Base-by-base conservation (phyloP, 2,329 filamentous ascomycete genomes). In the Thelonectria blattea region DNA sequence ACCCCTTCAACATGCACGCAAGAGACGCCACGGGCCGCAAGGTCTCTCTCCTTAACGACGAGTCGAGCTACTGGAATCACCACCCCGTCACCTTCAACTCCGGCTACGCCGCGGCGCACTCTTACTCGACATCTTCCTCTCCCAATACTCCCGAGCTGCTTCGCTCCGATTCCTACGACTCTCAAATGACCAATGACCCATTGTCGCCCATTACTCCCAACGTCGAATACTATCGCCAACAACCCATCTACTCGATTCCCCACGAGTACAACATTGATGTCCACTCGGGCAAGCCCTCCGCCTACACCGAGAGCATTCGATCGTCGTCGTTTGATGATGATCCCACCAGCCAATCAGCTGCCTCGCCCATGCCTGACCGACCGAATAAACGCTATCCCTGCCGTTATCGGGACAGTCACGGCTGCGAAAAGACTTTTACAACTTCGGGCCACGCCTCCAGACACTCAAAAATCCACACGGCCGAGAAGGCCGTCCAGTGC, bases 391-490 rank as follows among this genome's bases (percentile, higher is more conserved):
- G 88, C 59, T 92, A 91, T 69, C 89, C 89, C 2, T 93, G 90
- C 74, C 88, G 89, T 22, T 89, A 89, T 72, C 85, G 88, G 34
- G 89, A 92, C 64, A 84, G 83, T 52, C 89, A 87, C 68, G 85
- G 86, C 42, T 94, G 91, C 78, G 85, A 85, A 69, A 91, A 92
- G 79, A 91, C 87, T 11, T 94, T 94, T 73, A 93, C 91, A 60
- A 94, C 91, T 3, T 93, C 91, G 0, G 91, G 91, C 45, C 91
- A 94, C 70, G 90, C 91, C n/a, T 92, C 91, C 45, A 88, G 91
- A 42, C 91, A 94, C 74, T 91, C 90, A 61, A 93, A 93, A 76
- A 93, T 92, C 71, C 91, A 94, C 79, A 92, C 89, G 1, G 89
- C 89, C 50, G 90, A 92, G 76, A 93, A 93, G 79, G 88, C 88